A percentile compares a stretch with the other conserved stretches of the same genome.
phyloP scores from a whole-genome alignment of 768 basidiomycete species.

The Boletus huronensis region DNA sequence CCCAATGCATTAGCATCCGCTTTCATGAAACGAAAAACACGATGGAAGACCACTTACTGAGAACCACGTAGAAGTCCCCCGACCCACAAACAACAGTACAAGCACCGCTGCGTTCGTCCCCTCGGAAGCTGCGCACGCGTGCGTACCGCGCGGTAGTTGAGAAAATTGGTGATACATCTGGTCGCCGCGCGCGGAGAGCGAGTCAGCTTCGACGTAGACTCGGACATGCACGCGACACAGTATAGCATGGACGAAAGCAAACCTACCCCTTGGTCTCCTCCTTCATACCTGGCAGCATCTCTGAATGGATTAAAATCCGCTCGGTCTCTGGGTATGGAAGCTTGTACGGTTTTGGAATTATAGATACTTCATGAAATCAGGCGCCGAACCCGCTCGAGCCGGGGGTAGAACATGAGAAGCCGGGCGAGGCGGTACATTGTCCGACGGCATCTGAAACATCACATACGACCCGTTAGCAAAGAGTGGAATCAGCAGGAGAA shows the following conservation, averaged over 20 bases:
- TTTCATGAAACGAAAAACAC: background rate
- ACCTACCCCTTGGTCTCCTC: constrained; percentile 25
- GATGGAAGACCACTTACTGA: constrained; percentile 56
- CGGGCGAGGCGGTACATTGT: constrained; percentile 1
- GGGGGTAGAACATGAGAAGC: no score
- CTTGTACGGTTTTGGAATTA: no score
- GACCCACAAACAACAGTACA: constrained; percentile 78
- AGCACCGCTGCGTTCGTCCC: constrained; percentile 68
- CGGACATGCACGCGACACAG: no score
- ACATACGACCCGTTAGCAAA: background rate
- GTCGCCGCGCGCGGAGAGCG: no score
- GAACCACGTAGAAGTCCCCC: constrained; percentile 81
- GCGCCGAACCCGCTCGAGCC: no score
- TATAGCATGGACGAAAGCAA: no score
- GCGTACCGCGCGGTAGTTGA: constrained; percentile 23
- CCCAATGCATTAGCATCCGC: no score
- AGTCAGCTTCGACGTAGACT: no score
- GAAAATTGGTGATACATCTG: constrained; percentile 27
- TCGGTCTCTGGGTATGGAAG: constrained; percentile 13
- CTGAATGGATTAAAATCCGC: constrained; percentile 6
- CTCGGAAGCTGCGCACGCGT: constrained; percentile 47
- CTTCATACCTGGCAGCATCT: constrained; percentile 7
- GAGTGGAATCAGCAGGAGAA: background rate
- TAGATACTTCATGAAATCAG: constrained; percentile 23
- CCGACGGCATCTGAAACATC: constrained; percentile 12